Conservation (phyloP, 306 rosid species). For the Cucurbita moschata region DNA sequence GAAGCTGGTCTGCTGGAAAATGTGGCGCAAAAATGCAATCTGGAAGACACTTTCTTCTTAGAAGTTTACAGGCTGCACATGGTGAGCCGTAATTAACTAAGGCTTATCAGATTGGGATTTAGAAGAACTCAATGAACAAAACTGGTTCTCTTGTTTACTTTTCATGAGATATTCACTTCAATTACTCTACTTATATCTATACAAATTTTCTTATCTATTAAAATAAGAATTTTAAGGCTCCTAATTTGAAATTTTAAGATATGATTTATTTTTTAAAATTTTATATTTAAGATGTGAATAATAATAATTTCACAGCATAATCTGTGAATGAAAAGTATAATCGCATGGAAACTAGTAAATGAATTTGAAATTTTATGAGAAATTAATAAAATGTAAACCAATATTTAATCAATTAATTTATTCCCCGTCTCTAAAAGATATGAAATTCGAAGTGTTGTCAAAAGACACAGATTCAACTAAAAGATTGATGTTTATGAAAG, state of each 20-base stretch:
- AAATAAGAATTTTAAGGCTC: background rate
- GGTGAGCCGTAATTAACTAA: background rate
- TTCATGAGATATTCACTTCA: background rate
- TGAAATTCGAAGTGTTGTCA: background rate
- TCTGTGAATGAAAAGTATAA: too few species aligned
- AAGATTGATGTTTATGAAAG: background rate
- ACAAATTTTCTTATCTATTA: background rate
- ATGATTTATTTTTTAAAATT: background rate
- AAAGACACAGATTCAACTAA: background rate
- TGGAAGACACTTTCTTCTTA: background rate
- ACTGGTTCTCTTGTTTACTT: background rate
- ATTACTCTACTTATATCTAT: background rate
- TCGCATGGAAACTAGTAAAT: too few species aligned
- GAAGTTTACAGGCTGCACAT: conserved; percentile 7
- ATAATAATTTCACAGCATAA: too few species aligned
- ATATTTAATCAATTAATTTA: too few species aligned
- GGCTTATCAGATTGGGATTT: background rate
- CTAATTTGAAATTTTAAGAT: background rate
- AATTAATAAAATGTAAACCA: too few species aligned
- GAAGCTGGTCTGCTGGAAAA: background rate
- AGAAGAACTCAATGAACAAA: background rate
- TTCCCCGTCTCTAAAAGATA: background rate
- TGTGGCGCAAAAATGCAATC: conserved; percentile 2
- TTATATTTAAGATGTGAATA: background rate
- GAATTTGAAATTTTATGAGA: too few species aligned